Evolutionary conservation across 1,284 basidiomycete species (phyloP).

Genomic region (Wallemia hederae): DNA sequence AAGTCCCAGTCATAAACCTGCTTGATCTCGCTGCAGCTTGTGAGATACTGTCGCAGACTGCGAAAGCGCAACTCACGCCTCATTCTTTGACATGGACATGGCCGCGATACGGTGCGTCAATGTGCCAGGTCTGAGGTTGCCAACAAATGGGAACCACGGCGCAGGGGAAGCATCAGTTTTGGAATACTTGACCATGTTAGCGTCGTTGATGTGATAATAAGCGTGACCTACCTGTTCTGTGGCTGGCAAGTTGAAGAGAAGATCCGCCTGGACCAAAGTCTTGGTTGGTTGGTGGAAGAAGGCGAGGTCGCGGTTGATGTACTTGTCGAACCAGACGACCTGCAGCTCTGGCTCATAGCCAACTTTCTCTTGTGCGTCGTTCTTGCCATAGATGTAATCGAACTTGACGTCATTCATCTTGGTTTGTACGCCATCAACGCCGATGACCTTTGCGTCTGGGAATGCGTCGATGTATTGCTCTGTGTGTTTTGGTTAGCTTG

Average conservation of each 20-base stretch:
- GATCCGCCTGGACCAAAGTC: constrained; percentile 57
- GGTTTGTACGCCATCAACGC: constrained; percentile 26
- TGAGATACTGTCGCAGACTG: background rate
- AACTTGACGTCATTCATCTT: constrained; percentile 19
- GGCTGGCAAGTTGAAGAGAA: constrained; percentile 64
- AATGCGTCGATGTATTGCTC: constrained; percentile 43
- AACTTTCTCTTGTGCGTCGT: constrained; percentile 24
- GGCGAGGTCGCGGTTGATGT: constrained; percentile 60
- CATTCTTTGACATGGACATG: background rate
- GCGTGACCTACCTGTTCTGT: constrained; percentile 42
- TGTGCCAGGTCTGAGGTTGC: background rate
- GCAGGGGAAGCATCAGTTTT: background rate
- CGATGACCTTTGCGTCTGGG: constrained; percentile 43
- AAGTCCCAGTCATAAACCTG: background rate
- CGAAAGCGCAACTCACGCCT: background rate
- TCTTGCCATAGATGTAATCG: constrained; percentile 14
- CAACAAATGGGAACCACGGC: background rate
- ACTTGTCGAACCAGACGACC: constrained; percentile 8
- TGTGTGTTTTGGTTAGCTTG: constrained; percentile 8
- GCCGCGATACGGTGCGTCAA: background rate
- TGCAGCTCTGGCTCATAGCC: constrained; percentile 53
- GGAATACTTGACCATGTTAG: background rate
- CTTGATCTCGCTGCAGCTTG: background rate
- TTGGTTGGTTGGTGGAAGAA: constrained; percentile 54
- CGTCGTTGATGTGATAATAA: background rate